Percentiles rank a stretch among this genome's conserved stretches.
Evolutionary conservation across 352 stramenopile genomes (phyloP).

Genomic region (Phytophthora macrochlamydospora): DNA sequence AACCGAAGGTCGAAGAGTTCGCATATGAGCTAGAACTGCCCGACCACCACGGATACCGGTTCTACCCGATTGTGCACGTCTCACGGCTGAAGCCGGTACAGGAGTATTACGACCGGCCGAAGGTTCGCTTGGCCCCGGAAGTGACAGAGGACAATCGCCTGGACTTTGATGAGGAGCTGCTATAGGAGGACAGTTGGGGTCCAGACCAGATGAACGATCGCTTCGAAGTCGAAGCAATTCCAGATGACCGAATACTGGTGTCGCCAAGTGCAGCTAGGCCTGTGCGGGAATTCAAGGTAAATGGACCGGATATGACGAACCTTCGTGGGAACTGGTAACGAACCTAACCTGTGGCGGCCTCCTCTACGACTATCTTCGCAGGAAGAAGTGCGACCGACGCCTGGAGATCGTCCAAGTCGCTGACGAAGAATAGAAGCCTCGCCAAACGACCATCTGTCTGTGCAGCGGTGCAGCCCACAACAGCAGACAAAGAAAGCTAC

Average conservation of each 20-base stretch:
- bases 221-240: constrained; percentile 1
- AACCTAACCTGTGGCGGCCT: background rate
- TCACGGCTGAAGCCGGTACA: constrained; percentile 3
- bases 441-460: too few relatives aligned
- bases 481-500: too few relatives aligned
- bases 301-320: constrained; percentile 6
- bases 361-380: background rate
- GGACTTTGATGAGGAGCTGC: background rate
- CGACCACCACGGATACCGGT: constrained; percentile 1
- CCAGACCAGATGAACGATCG: background rate
- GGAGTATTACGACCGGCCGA: too few relatives aligned
- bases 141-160: background rate
- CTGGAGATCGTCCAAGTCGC: background rate
- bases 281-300: background rate
- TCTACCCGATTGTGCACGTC: constrained; percentile 8
- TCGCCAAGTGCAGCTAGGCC: background rate
- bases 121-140: background rate
- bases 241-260: background rate
- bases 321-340: background rate
- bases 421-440: background rate
- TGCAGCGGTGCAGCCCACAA: too few relatives aligned
- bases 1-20: constrained; percentile 6
- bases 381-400: background rate
- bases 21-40: constrained; percentile 8
- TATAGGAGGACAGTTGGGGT: background rate